Conservation (phyloP, 352 stramenopile species). For the Phytophthora boehmeriae region DNA sequence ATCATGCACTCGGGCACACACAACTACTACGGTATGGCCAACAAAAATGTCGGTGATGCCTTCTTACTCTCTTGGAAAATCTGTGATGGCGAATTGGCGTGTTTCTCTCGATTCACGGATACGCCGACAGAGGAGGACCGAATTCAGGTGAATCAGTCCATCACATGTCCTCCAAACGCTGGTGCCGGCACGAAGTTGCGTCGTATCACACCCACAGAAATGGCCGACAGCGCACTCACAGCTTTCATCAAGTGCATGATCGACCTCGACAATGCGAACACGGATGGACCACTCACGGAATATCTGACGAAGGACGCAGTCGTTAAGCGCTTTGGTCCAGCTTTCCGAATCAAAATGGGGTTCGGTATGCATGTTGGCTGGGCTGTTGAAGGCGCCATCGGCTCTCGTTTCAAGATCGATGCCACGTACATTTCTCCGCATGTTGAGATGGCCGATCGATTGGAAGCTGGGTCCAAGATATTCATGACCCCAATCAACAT, state of each 20-base stretch:
- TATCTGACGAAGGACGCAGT: constrained; percentile 74
- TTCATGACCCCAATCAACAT: constrained; percentile 87
- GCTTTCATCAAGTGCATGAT: constrained; percentile 96
- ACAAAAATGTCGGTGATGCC: constrained; percentile 91
- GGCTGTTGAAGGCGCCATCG: constrained; percentile 96
- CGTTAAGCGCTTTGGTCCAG: constrained; percentile 81
- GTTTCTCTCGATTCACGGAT: constrained; percentile 85
- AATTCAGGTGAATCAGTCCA: constrained; percentile 70
- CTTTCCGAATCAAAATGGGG: constrained; percentile 91
- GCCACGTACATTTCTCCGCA: constrained; percentile 97
- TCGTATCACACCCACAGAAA: constrained; percentile 84
- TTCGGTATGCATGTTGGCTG: constrained; percentile 97
- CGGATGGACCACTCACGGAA: constrained; percentile 70
- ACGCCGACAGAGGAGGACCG: constrained; percentile 75
- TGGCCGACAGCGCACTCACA: constrained; percentile 94
- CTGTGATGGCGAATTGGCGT: constrained; percentile 78
- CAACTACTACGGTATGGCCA: constrained; percentile 88
- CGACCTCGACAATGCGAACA: constrained; percentile 85
- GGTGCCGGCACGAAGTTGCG: constrained; percentile 67
- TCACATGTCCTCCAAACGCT: constrained; percentile 70
- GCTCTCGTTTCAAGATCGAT: constrained; percentile 96
- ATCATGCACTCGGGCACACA: constrained; percentile 90
- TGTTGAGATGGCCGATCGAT: constrained; percentile 93
- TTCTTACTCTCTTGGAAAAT: constrained; percentile 96
- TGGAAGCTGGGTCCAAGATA: constrained; percentile 95